Evolutionary conservation across 768 basidiomycete genomes (phyloP).

Genomic region (Lentinula guzmanii): DNA sequence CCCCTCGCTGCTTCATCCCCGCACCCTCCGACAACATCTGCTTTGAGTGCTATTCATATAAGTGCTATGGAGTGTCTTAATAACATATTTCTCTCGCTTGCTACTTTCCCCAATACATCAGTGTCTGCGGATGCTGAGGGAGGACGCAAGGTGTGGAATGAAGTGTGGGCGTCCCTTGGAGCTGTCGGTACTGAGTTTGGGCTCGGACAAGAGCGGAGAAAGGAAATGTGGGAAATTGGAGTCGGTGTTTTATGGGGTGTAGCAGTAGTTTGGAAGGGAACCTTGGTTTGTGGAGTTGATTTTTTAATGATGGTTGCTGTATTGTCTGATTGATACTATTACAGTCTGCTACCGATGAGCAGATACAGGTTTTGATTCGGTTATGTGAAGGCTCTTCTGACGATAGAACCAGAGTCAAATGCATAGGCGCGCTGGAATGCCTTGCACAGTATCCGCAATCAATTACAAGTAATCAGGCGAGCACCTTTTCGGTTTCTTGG

Average conservation of each 20-base stretch:
- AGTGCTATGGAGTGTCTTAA: slow-evolving; percentile 86
- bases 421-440: slow-evolving; percentile 81
- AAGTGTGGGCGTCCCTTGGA: slow-evolving; percentile 57
- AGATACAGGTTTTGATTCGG: slow-evolving; percentile 60
- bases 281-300: slow-evolving; percentile 39
- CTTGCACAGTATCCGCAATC: slow-evolving; percentile 67
- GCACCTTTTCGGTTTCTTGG: slow-evolving; percentile 7
- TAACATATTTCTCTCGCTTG: slow-evolving; percentile 78
- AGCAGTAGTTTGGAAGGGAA: slow-evolving; percentile 68
- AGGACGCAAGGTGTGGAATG: slow-evolving; percentile 56
- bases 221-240: slow-evolving; percentile 74
- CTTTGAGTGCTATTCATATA: slow-evolving; percentile 76
- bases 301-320: background rate
- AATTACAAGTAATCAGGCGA: slow-evolving; percentile 60
- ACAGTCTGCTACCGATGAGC: slow-evolving; percentile 54
- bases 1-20: slow-evolving; percentile 61
- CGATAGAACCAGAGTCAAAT: slow-evolving; percentile 58
- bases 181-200: slow-evolving; percentile 53
- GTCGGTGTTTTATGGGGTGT: slow-evolving; percentile 86
- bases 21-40: slow-evolving; percentile 88
- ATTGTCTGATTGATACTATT: background rate
- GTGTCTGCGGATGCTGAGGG: slow-evolving; percentile 39
- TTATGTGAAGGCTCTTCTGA: slow-evolving; percentile 54
- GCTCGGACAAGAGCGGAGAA: slow-evolving; percentile 60
- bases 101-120: slow-evolving; percentile 36